These are phyloP conservation scores for Mallotus repandus DNA, from an alignment of 441 rosid species.

Conservation along the genomic window DNA sequence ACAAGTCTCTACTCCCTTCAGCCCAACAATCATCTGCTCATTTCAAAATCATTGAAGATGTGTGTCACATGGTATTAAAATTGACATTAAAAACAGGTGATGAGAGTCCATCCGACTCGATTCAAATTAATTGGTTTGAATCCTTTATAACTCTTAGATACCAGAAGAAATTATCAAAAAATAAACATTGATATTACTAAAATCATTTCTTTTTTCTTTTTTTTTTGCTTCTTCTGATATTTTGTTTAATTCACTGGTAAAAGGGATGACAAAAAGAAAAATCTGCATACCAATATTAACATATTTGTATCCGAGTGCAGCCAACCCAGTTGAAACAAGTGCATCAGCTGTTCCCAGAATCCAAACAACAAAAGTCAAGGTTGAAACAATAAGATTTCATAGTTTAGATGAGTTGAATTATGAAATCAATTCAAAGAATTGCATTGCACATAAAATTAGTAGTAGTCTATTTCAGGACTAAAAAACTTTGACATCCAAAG, in stretches of 20 bases:
- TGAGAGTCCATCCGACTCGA: too few species aligned
- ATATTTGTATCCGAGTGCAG: slow-evolving; percentile 47
- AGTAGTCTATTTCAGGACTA: slow-evolving; percentile 1
- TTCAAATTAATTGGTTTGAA: too few species aligned
- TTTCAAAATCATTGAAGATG: neutral
- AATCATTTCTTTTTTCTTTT: too few species aligned
- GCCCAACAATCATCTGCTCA: slow-evolving; percentile 48
- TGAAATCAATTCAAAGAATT: neutral
- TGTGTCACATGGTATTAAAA: neutral
- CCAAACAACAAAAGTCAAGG: slow-evolving; percentile 12
- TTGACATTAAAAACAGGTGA: too few species aligned
- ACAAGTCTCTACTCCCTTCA: slow-evolving; percentile 39
- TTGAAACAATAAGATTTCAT: neutral
- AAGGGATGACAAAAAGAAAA: too few species aligned
- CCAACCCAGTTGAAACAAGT: slow-evolving; percentile 50
- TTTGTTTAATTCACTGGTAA: too few species aligned
- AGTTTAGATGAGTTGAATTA: neutral
- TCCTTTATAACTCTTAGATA: too few species aligned
- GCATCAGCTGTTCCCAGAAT: slow-evolving; percentile 47
- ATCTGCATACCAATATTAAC: slow-evolving; percentile 40
- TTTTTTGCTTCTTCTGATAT: too few species aligned
- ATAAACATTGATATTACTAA: neutral
- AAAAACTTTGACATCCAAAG: neutral
- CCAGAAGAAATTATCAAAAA: too few species aligned
- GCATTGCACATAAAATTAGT: neutral